These are phyloP conservation scores for Suillus subalutaceus DNA, from an alignment of 768 basidiomycete genomes.

Conservation along the genomic window DNA sequence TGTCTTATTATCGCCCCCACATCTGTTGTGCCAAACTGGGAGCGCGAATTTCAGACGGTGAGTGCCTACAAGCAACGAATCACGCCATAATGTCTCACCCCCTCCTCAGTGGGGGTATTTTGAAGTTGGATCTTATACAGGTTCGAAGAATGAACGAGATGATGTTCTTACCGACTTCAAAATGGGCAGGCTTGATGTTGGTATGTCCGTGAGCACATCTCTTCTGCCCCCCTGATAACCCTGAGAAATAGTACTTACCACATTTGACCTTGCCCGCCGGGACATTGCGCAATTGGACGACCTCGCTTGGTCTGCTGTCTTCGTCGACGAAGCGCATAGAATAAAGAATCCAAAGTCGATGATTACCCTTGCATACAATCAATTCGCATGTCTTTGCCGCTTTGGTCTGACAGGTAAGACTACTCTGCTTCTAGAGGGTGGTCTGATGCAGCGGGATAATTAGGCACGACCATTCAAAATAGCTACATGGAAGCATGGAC, in stretches of 20 bases:
- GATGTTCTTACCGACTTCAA: conserved; percentile 71
- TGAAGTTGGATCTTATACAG: conserved; percentile 76
- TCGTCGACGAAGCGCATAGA: conserved; percentile 90
- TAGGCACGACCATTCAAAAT: conserved; percentile 74
- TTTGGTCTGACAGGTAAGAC: conserved; percentile 79
- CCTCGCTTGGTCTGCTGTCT: conserved; percentile 70
- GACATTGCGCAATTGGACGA: conserved; percentile 72
- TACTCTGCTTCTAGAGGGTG: background rate
- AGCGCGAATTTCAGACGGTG: conserved; percentile 83
- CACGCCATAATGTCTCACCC: background rate
- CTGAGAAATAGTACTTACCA: conserved; percentile 66
- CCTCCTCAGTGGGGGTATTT: conserved; percentile 87
- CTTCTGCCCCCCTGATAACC: background rate
- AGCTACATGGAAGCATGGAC: conserved; percentile 91
- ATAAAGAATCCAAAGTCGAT: conserved; percentile 79
- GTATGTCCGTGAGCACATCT: conserved; percentile 45
- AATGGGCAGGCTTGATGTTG: conserved; percentile 80
- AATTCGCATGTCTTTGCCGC: conserved; percentile 64
- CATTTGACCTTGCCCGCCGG: conserved; percentile 72
- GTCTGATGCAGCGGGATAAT: conserved; percentile 11
- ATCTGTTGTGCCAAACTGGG: conserved; percentile 87
- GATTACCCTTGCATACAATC: conserved; percentile 69
- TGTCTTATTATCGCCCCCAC: conserved; percentile 87
- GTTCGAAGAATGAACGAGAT: conserved; percentile 52
- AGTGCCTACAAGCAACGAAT: conserved; percentile 16